Conservation (phyloP, 768 basidiomycete species). For the Piloderma croceum region DNA sequence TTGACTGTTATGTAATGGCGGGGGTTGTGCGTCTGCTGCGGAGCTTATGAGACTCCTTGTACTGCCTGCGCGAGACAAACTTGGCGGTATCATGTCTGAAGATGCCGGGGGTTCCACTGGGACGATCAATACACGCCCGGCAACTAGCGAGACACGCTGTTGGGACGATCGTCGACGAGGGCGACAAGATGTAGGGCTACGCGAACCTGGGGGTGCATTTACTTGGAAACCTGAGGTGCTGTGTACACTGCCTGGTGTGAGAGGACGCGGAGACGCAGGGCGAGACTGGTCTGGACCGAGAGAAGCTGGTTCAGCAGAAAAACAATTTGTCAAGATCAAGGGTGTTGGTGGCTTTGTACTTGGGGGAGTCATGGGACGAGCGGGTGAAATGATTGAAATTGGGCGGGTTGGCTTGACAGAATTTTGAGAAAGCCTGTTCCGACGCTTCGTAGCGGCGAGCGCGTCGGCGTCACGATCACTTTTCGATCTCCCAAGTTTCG, state of each 20-base stretch:
- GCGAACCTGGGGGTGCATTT: conserved; percentile 31
- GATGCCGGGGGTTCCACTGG: conserved; percentile 71
- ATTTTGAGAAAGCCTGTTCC: no score
- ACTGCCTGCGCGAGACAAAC: conserved; percentile 60
- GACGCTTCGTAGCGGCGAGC: no score
- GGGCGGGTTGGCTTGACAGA: conserved; percentile 1
- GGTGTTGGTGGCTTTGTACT: conserved; percentile 2
- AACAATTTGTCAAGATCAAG: no score
- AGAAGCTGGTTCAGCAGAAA: conserved; percentile 23
- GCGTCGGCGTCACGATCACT: no score
- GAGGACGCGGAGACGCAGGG: conserved; percentile 26
- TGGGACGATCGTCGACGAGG: conserved; percentile 76
- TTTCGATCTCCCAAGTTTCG: not conserved
- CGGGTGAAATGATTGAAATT: conserved; percentile 11
- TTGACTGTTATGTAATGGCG: conserved; percentile 37
- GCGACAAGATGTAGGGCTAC: conserved; percentile 54
- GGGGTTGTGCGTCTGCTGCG: conserved; percentile 55
- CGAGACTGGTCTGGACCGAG: conserved; percentile 31
- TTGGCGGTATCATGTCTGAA: conserved; percentile 53
- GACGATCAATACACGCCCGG: conserved; percentile 74
- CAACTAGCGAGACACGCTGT: conserved; percentile 78
- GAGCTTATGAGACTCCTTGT: conserved; percentile 58
- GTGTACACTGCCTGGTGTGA: conserved; percentile 13
- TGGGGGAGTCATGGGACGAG: not conserved
- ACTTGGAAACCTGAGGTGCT: conserved; percentile 17